These are phyloP conservation scores for Fraxinus floribunda DNA, from an alignment of 305 asterid species.

Conservation along the genomic window DNA sequence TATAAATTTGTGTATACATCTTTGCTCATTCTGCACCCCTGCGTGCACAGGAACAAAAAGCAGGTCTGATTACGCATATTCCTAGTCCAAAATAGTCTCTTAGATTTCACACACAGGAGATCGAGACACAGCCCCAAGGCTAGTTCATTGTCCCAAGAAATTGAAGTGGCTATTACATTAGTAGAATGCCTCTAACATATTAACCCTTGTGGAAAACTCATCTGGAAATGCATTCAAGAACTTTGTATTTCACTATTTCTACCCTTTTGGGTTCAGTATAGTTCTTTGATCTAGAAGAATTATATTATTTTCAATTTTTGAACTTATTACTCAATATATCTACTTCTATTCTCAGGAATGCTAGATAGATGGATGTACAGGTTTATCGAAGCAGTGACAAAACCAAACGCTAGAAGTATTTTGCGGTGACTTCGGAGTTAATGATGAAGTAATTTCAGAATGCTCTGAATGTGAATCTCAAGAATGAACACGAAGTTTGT, in stretches of 20 bases:
- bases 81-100: too few relatives aligned
- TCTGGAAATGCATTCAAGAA: neutral
- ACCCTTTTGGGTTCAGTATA: neutral
- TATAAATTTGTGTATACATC: neutral
- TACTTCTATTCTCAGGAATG: slow-evolving; percentile 60
- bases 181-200: neutral
- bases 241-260: neutral
- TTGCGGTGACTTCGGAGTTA: slow-evolving; percentile 43
- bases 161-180: neutral
- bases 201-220: neutral
- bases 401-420: slow-evolving; percentile 53
- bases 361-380: slow-evolving; percentile 93
- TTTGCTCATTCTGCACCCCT: neutral
- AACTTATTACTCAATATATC: neutral
- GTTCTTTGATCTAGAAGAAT: neutral
- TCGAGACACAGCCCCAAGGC: too few relatives aligned
- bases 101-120: too few relatives aligned
- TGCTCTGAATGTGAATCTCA: neutral
- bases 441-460: neutral
- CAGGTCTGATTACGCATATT: too few relatives aligned
- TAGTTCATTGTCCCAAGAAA: neutral
- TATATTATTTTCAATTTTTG: neutral
- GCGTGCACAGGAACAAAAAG: neutral
- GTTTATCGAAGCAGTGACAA: slow-evolving; percentile 60
- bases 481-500: neutral